Conservation (phyloP, 2,329 filamentous ascomycete genomes). For the Trichoderma endophyticum region DNA sequence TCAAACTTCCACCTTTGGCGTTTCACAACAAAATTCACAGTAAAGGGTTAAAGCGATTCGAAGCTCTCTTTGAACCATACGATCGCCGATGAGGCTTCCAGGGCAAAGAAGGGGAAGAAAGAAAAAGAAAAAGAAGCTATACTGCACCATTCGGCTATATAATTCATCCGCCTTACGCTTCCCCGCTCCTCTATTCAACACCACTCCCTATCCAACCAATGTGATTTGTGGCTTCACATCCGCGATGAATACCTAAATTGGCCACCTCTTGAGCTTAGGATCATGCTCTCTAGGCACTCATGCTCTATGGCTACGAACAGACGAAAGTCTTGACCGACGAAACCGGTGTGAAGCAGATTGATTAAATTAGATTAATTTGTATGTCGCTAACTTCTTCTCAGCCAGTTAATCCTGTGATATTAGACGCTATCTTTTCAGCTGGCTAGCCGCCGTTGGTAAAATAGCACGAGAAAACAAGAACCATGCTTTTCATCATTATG, state of each 20-base stretch:
- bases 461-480: background rate
- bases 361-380: background rate
- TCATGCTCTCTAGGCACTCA: background rate
- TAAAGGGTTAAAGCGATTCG: background rate
- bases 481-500: background rate
- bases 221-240: background rate
- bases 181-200: background rate
- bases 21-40: background rate
- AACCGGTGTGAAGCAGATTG: background rate
- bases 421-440: background rate
- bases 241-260: slow-evolving; percentile 3
- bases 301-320: background rate
- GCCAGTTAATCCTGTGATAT: background rate
- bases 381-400: background rate
- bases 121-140: background rate
- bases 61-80: background rate
- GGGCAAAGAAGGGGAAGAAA: background rate
- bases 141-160: background rate
- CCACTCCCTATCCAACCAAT: background rate
- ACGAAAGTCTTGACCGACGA: too few relatives aligned
- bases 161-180: slow-evolving; percentile 11
- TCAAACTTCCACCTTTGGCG: background rate
- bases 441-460: background rate
- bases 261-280: background rate
- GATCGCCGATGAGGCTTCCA: background rate